phyloP scores from a whole-genome alignment of 1,139 yeast genomes.

The Debaryomyces singareniensis region DNA sequence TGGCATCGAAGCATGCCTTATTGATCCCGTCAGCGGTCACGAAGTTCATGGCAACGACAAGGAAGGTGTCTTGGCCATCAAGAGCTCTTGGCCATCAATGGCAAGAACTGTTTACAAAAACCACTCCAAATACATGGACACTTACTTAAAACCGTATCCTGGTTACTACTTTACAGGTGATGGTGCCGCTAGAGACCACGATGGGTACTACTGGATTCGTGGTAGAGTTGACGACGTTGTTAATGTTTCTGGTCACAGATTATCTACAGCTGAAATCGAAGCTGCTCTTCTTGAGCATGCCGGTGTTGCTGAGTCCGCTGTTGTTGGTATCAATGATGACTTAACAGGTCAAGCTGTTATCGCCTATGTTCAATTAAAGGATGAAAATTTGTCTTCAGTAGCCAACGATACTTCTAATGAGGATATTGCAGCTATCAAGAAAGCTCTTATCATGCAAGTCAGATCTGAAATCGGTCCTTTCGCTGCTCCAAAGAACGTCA shows the following conservation, averaged over 20 bases:
- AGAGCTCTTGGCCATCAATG: constrained; percentile 95
- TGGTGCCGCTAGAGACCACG: constrained; percentile 97
- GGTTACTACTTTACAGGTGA: constrained; percentile 98
- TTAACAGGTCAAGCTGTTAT: constrained; percentile 96
- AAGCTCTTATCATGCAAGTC: constrained; percentile 78
- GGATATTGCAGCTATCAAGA: constrained; percentile 58
- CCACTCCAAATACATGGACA: constrained; percentile 85
- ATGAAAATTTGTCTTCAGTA: constrained; percentile 34
- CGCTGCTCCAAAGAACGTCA: constrained; percentile 93
- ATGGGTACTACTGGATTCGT: constrained; percentile 96
- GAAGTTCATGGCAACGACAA: constrained; percentile 86
- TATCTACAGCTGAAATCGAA: constrained; percentile 96
- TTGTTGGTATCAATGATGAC: constrained; percentile 90
- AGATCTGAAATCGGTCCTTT: constrained; percentile 96
- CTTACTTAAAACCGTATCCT: constrained; percentile 92
- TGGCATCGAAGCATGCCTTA: constrained; percentile 84
- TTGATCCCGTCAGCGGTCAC: constrained; percentile 86
- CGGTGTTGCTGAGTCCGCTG: constrained; percentile 88
- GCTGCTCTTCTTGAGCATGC: constrained; percentile 79
- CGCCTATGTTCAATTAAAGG: constrained; percentile 86
- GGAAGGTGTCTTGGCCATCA: constrained; percentile 91
- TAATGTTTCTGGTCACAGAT: constrained; percentile 94
- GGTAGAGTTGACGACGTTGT: constrained; percentile 99
- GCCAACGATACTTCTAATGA: constrained; percentile 43
- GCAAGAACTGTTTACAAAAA: constrained; percentile 94